phyloP scores from a whole-genome alignment of 2,329 filamentous ascomycete species.

The Pseudonectria buxi region DNA sequence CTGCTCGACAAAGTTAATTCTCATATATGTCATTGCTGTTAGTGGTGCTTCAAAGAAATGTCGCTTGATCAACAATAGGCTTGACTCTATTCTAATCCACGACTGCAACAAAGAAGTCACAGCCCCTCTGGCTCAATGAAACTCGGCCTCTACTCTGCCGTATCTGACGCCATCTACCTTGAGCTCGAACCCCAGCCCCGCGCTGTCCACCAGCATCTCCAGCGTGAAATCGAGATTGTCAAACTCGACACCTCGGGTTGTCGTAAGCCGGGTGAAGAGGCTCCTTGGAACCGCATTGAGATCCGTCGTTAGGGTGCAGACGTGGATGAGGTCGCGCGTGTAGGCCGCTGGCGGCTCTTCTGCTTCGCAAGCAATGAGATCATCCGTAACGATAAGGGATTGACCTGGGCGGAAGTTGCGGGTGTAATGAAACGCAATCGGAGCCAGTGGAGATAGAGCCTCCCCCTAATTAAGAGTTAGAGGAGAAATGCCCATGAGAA shows the following conservation, averaged over 20 bases:
- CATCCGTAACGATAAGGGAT: conserved; percentile 70
- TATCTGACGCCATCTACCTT: conserved; percentile 74
- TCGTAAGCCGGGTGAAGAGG: conserved; percentile 68
- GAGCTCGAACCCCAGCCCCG: conserved; percentile 68
- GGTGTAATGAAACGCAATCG: conserved; percentile 79
- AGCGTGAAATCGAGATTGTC: conserved; percentile 76
- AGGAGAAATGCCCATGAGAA: background rate
- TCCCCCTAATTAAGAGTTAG: conserved; percentile 49
- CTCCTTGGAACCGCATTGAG: conserved; percentile 66
- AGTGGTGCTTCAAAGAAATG: no score
- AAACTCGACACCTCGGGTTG: conserved; percentile 73
- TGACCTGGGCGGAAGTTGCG: conserved; percentile 76
- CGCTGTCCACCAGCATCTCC: conserved; percentile 76
- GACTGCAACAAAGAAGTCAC: background rate
- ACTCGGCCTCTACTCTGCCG: conserved; percentile 70
- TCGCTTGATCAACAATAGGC: no score
- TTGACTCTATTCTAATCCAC: background rate
- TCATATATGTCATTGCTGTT: no score
- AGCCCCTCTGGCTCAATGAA: conserved; percentile 46
- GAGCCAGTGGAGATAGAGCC: conserved; percentile 63
- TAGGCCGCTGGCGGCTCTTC: conserved; percentile 58
- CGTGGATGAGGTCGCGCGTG: conserved; percentile 57
- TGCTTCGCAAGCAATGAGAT: conserved; percentile 68
- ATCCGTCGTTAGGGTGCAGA: conserved; percentile 77
- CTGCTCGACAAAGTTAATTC: no score